Evolutionary conservation across 2,329 filamentous ascomycete species (phyloP).

Genomic region (Verticillium isaacii): DNA sequence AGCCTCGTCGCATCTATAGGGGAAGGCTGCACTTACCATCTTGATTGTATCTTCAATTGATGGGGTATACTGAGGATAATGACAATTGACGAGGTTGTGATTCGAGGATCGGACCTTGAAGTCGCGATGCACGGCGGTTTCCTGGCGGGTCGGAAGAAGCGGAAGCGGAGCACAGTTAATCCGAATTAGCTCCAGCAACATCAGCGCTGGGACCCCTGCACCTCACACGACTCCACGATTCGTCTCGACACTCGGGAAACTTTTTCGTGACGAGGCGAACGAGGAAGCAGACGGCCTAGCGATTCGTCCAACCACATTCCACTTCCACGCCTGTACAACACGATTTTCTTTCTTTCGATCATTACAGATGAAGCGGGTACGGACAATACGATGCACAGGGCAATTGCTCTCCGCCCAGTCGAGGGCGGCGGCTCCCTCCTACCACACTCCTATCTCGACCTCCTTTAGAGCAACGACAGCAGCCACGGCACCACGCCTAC

Average conservation of each 20-base stretch:
- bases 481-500: not conserved
- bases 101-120: not conserved
- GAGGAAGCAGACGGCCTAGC: slow-evolving; percentile 34
- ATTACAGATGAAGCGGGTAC: slow-evolving; percentile 35
- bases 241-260: slow-evolving; percentile 25
- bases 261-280: slow-evolving; percentile 22
- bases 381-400: slow-evolving; percentile 34
- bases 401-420: slow-evolving; percentile 31
- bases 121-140: not conserved
- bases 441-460: slow-evolving; percentile 7
- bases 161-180: not conserved
- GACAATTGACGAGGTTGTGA: slow-evolving; percentile 13
- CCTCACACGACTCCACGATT: slow-evolving; percentile 32
- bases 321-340: slow-evolving; percentile 5
- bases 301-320: slow-evolving; percentile 18
- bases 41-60: slow-evolving; percentile 37
- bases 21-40: slow-evolving; percentile 43
- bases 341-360: not conserved
- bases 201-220: not conserved
- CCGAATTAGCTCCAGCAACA: not conserved
- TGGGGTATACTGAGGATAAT: slow-evolving; percentile 14
- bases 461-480: slow-evolving; percentile 9
- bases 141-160: slow-evolving; percentile 11
- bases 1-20: slow-evolving; percentile 21
- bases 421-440: slow-evolving; percentile 9